Conservation (phyloP, 306 rosid species). For the Delonix regia region DNA sequence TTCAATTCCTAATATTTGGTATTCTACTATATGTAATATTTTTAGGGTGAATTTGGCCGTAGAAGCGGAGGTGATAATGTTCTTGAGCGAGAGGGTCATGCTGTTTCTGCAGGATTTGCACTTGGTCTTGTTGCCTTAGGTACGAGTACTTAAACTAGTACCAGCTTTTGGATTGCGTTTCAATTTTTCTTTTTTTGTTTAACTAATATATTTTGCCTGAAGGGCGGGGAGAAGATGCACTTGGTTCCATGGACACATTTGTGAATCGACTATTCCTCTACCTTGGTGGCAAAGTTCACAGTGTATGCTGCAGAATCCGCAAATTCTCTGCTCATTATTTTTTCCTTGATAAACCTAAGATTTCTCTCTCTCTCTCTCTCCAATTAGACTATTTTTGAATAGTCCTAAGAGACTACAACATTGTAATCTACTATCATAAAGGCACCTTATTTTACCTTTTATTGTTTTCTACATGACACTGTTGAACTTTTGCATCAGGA, state of each 20-base stretch:
- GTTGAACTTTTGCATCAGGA: conserved; percentile 59
- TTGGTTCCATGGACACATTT: conserved; percentile 75
- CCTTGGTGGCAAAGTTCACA: conserved; percentile 73
- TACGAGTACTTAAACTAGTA: conserved; percentile 41
- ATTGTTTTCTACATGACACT: conserved; percentile 22
- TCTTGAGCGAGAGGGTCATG: conserved; percentile 97
- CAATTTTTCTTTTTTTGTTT: conserved; percentile 37
- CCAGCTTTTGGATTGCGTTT: conserved; percentile 26
- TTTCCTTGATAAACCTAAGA: background rate
- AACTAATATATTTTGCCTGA: conserved; percentile 44
- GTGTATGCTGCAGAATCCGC: conserved; percentile 55
- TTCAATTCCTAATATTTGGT: conserved; percentile 28
- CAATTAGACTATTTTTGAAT: conserved; percentile 9
- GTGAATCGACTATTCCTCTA: conserved; percentile 85
- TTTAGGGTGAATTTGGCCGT: conserved; percentile 89
- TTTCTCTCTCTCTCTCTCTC: background rate
- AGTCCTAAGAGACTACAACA: conserved; percentile 15
- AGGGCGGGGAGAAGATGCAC: conserved; percentile 95
- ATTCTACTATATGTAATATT: conserved; percentile 11
- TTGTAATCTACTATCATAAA: conserved; percentile 25
- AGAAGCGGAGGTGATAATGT: conserved; percentile 97
- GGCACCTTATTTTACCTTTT: conserved; percentile 31
- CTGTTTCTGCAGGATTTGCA: conserved; percentile 98
- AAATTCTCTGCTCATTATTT: conserved; percentile 4
- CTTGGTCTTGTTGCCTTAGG: conserved; percentile 95